phyloP scores from a whole-genome alignment of 1,284 basidiomycete species.

The Puccinia novopanici region DNA sequence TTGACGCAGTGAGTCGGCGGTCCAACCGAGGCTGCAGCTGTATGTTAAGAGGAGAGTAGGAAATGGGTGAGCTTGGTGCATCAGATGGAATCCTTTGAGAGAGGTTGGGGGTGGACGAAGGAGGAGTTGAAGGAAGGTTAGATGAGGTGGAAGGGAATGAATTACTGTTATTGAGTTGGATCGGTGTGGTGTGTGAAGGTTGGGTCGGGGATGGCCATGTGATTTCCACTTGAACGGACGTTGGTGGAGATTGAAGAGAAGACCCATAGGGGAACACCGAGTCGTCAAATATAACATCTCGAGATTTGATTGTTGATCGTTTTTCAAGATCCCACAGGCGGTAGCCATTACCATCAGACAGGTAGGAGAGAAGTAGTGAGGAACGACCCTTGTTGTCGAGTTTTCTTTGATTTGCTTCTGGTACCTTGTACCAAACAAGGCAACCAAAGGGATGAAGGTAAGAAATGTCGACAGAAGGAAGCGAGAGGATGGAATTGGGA shows the following conservation, averaged over 20 bases:
- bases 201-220: background rate
- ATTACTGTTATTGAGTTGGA: background rate
- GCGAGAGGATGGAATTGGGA: too few species aligned
- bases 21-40: background rate
- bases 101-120: background rate
- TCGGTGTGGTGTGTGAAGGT: background rate
- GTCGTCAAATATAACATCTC: background rate
- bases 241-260: background rate
- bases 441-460: too few species aligned
- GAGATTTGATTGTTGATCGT: background rate
- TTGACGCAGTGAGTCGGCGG: background rate
- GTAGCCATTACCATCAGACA: slow-evolving; percentile 10
- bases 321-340: slow-evolving; percentile 11
- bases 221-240: background rate
- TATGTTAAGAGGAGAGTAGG: background rate
- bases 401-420: too few species aligned
- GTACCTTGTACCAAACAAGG: too few species aligned
- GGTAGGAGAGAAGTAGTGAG: background rate
- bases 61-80: too few species aligned
- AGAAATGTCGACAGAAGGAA: too few species aligned
- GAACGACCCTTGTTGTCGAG: too few species aligned
- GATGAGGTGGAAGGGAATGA: too few species aligned
- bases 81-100: too few species aligned
- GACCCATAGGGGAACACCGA: background rate
- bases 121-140: background rate